Conservation (phyloP, 148 eudicot genomes). For the Polygonum aviculare region DNA sequence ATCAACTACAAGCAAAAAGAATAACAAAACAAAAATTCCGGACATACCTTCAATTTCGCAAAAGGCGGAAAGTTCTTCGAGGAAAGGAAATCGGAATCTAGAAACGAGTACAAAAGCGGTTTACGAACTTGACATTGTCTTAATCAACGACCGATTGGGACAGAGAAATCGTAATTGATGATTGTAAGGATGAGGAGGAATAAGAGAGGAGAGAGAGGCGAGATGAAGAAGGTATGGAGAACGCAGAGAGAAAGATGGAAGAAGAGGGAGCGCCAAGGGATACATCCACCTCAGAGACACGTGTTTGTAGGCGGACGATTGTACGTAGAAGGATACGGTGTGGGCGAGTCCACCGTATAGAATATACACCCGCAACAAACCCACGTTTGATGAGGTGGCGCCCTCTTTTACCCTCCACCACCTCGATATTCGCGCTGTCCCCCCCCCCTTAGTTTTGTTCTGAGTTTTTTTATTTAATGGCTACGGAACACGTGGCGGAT, state of each 20-base stretch:
- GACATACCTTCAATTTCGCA: background rate
- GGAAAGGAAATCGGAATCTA: background rate
- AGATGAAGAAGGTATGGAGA: background rate
- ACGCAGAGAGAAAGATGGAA: slow-evolving; percentile 7
- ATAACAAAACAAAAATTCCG: background rate
- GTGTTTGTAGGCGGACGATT: slow-evolving; percentile 34
- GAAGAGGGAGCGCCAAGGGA: slow-evolving; percentile 35
- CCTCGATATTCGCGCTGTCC: slow-evolving; percentile 9
- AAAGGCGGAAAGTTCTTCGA: background rate
- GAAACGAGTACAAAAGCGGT: background rate
- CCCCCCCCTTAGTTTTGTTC: background rate
- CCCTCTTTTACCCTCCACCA: background rate
- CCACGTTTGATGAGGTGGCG: slow-evolving; percentile 3
- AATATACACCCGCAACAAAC: background rate
- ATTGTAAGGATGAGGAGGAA: background rate
- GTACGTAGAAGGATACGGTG: slow-evolving; percentile 4
- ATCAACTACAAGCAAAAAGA: background rate
- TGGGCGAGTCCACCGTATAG: slow-evolving; percentile 8
- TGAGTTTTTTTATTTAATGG: background rate
- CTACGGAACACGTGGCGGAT: background rate
- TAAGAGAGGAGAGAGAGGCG: background rate
- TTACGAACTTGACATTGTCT: background rate
- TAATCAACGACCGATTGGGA: background rate
- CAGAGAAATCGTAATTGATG: background rate
- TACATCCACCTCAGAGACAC: slow-evolving; percentile 79